A percentile compares a stretch with the other conserved stretches of the same genome.
phyloP scores from a whole-genome alignment of 306 rosid species.

The Astragalus membranaceus region DNA sequence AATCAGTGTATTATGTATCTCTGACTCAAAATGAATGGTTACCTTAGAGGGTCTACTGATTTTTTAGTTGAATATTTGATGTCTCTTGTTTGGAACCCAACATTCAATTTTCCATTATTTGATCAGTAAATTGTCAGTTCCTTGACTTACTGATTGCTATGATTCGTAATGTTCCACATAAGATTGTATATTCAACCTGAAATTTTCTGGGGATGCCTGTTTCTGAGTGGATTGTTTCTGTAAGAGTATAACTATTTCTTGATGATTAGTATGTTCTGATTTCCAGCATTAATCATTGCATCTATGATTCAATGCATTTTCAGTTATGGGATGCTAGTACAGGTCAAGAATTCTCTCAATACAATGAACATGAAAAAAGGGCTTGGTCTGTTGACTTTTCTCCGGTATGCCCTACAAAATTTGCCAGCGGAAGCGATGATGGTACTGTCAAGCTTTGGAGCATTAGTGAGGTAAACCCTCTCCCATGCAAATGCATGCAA shows the following conservation, averaged over 20 bases:
- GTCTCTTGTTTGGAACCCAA: background rate
- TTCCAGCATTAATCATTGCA: constrained; percentile 12
- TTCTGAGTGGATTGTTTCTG: background rate
- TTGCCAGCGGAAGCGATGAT: constrained; percentile 97
- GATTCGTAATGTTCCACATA: background rate
- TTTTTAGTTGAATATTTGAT: background rate
- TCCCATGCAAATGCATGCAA: constrained; percentile 15
- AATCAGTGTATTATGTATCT: background rate
- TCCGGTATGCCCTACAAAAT: constrained; percentile 70
- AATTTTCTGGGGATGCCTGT: constrained; percentile 5
- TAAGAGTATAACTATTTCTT: background rate
- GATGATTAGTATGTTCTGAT: background rate
- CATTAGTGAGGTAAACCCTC: constrained; percentile 65
- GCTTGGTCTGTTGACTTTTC: constrained; percentile 98
- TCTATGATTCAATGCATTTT: constrained; percentile 30
- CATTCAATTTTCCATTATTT: background rate
- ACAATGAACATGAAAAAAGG: constrained; percentile 69
- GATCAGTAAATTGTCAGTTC: background rate
- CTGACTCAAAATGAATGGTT: background rate
- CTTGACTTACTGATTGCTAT: background rate
- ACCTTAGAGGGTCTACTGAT: background rate
- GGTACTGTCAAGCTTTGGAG: constrained; percentile 84
- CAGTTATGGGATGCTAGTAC: constrained; percentile 95
- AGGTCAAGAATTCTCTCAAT: constrained; percentile 72
- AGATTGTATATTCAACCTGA: background rate